These are phyloP conservation scores for Talaromyces pinophilus DNA, from an alignment of 2,329 filamentous ascomycete genomes.

Conservation along the genomic window DNA sequence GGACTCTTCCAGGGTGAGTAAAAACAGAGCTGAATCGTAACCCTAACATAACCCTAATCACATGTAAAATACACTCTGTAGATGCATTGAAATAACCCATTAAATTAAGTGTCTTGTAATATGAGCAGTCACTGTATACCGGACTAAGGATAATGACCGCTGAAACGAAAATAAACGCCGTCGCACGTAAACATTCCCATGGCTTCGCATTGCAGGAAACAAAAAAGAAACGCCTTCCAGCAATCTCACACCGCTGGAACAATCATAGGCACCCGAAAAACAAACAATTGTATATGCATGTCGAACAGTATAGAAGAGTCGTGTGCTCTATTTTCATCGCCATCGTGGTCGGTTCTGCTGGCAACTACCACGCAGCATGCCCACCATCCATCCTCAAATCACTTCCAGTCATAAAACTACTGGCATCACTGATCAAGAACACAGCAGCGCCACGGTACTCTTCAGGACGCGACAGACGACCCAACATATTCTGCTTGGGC, in stretches of 20 bases:
- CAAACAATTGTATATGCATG: conserved; percentile 3
- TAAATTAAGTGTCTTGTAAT: background rate
- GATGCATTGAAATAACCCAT: background rate
- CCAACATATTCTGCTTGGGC: conserved; percentile 85
- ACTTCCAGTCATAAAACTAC: conserved; percentile 58
- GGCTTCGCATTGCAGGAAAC: too few relatives aligned
- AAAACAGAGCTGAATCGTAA: background rate
- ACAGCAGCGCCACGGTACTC: conserved; percentile 65
- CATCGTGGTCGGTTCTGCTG: background rate
- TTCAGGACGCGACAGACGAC: conserved; percentile 64
- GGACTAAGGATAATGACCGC: background rate
- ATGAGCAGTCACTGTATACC: background rate
- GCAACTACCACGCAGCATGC: conserved; percentile 54
- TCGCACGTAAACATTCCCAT: background rate
- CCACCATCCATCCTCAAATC: conserved; percentile 59
- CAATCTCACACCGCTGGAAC: background rate
- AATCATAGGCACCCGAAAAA: background rate
- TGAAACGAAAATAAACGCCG: background rate
- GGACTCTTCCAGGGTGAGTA: background rate
- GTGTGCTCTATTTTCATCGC: background rate
- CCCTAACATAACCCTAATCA: background rate
- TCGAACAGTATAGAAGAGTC: background rate
- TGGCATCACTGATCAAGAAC: conserved; percentile 52
- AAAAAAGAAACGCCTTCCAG: background rate
- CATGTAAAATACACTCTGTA: too few relatives aligned